A percentile compares a stretch with the other conserved stretches of the same genome.
phyloP scores from a whole-genome alignment of 495 filamentous ascomycete species.

The Neurospora sublineolata region DNA sequence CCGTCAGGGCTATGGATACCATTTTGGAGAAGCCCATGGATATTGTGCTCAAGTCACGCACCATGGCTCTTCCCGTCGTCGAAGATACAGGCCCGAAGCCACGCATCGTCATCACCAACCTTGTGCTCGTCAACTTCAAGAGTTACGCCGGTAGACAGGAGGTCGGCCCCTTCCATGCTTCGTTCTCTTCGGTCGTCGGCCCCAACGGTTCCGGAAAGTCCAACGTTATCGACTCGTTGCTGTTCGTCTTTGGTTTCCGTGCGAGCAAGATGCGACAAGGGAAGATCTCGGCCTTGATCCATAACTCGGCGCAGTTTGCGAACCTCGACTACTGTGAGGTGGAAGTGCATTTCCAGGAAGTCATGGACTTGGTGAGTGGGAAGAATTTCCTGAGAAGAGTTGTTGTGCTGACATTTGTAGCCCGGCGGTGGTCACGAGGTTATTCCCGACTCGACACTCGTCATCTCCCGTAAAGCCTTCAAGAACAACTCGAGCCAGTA shows the following conservation, averaged over 20 bases:
- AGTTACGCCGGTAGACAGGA: slow-evolving; percentile 92
- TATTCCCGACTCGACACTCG: slow-evolving; percentile 68
- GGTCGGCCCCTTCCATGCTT: slow-evolving; percentile 92
- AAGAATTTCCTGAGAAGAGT: background rate
- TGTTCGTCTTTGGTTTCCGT: slow-evolving; percentile 96
- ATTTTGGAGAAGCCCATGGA: slow-evolving; percentile 85
- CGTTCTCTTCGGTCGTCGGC: slow-evolving; percentile 97
- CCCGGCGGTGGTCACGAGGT: slow-evolving; percentile 60
- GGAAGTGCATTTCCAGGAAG: slow-evolving; percentile 88
- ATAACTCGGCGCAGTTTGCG: slow-evolving; percentile 82
- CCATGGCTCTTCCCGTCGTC: slow-evolving; percentile 48
- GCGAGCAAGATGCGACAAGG: slow-evolving; percentile 99
- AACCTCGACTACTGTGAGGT: slow-evolving; percentile 87
- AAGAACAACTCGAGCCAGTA: slow-evolving; percentile 98
- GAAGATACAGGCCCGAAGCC: slow-evolving; percentile 67
- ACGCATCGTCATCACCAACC: slow-evolving; percentile 80
- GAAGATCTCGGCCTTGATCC: slow-evolving; percentile 94
- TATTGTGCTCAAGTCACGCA: slow-evolving; percentile 80
- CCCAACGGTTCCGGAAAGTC: slow-evolving; percentile 98
- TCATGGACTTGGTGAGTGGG: slow-evolving; percentile 53
- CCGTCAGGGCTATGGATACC: slow-evolving; percentile 61
- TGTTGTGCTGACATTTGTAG: background rate
- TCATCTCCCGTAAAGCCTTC: slow-evolving; percentile 87
- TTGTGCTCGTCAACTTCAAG: slow-evolving; percentile 93
- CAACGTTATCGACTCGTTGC: slow-evolving; percentile 93